These are phyloP conservation scores for Vitis rupestris DNA, from an alignment of 164 flowering plant species.

Conservation along the genomic window DNA sequence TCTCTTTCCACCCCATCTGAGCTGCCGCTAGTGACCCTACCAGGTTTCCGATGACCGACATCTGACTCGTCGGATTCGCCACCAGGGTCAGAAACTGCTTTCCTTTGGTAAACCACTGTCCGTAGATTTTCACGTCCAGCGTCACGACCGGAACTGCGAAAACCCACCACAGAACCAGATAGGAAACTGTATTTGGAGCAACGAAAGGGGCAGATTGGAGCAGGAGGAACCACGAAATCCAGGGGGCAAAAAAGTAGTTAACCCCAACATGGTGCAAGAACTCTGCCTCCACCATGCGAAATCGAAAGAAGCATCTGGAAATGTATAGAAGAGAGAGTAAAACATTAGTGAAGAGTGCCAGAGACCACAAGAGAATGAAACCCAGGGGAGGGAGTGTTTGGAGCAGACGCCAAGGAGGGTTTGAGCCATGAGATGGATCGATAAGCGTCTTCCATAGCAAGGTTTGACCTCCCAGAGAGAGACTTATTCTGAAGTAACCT, in stretches of 20 bases:
- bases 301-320: constrained; percentile 13
- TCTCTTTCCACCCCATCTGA: constrained; percentile 20
- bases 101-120: constrained; percentile 19
- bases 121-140: constrained; percentile 19
- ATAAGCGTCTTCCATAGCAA: constrained; percentile 13
- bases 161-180: constrained; percentile 14
- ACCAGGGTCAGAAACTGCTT: constrained; percentile 13
- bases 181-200: background rate
- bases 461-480: constrained; percentile 13
- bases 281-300: constrained; percentile 15
- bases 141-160: constrained; percentile 9
- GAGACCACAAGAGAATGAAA: background rate
- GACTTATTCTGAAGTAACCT: constrained; percentile 18
- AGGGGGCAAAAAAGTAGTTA: constrained; percentile 21
- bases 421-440: background rate
- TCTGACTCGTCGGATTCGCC: constrained; percentile 17
- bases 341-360: constrained; percentile 1
- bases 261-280: constrained; percentile 25
- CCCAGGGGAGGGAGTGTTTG: too few relatives aligned
- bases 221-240: constrained; percentile 23
- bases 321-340: constrained; percentile 8
- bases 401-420: background rate
- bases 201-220: constrained; percentile 19
- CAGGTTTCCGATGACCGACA: constrained; percentile 25
- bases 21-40: constrained; percentile 12